Percentiles rank a stretch among this genome's conserved stretches.
phyloP scores from a whole-genome alignment of 2,329 filamentous ascomycete genomes.

The Ophiostoma angusticollis region DNA sequence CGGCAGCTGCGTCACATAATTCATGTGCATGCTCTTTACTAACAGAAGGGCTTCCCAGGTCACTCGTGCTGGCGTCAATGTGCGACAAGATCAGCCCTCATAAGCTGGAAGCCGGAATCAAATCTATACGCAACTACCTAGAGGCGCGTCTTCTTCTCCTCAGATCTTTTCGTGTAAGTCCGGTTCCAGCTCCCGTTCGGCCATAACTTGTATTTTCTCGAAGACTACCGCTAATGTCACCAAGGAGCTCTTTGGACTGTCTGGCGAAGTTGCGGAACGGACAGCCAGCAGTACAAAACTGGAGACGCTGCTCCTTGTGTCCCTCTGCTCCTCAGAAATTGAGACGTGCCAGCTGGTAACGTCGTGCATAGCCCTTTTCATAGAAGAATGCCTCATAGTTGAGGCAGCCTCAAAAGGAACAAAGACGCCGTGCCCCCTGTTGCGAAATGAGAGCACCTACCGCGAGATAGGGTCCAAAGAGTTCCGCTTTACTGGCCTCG shows the following conservation, averaged over 20 bases:
- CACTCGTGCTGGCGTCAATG: slow-evolving; percentile 32
- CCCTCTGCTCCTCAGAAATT: slow-evolving; percentile 52
- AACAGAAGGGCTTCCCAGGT: too few relatives aligned
- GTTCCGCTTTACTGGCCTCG: slow-evolving; percentile 54
- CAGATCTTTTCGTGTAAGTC: slow-evolving; percentile 34
- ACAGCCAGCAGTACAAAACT: slow-evolving; percentile 39
- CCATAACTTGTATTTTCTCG: too few relatives aligned
- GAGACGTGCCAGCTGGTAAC: slow-evolving; percentile 53
- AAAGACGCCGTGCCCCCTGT: slow-evolving; percentile 38
- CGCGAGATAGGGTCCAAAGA: slow-evolving; percentile 48
- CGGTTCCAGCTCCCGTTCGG: neutral
- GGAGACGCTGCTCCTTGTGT: slow-evolving; percentile 50
- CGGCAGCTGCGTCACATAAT: too few relatives aligned
- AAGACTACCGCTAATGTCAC: too few relatives aligned
- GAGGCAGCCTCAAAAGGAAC: slow-evolving; percentile 36
- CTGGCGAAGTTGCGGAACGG: slow-evolving; percentile 42
- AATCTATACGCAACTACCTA: slow-evolving; percentile 41
- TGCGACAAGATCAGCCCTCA: slow-evolving; percentile 35
- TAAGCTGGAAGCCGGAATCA: slow-evolving; percentile 30
- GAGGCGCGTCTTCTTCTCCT: slow-evolving; percentile 41
- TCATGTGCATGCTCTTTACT: neutral
- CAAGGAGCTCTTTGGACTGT: slow-evolving; percentile 41
- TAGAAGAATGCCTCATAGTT: slow-evolving; percentile 47
- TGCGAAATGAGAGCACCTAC: slow-evolving; percentile 49
- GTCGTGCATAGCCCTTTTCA: slow-evolving; percentile 45